Conservation (phyloP, 179 eudicot species). For the Kewa caespitosa region DNA sequence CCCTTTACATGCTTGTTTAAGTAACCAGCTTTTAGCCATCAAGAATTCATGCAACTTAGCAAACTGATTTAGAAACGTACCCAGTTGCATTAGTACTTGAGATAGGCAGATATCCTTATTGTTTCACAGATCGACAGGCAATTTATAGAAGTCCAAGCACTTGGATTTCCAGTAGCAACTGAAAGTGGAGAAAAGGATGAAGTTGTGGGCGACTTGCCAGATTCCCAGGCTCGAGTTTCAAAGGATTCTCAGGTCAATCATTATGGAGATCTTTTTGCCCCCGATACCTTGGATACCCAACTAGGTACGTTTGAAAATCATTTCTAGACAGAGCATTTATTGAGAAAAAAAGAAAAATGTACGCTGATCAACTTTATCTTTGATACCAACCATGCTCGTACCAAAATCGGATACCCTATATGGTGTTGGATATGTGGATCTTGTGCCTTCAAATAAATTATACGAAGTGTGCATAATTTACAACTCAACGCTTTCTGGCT, state of each 20-base stretch:
- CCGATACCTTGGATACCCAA: conserved; percentile 60
- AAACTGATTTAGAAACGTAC: not conserved
- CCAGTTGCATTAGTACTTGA: conserved; percentile 7
- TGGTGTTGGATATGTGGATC: not conserved
- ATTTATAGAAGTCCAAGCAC: conserved; percentile 29
- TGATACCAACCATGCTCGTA: not conserved
- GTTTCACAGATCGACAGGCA: conserved; percentile 59
- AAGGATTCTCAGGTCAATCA: conserved; percentile 31
- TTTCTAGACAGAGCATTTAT: too few relatives aligned
- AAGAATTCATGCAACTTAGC: not conserved
- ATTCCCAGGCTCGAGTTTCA: conserved; percentile 15
- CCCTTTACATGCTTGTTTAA: not conserved
- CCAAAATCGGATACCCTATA: conserved; percentile 4
- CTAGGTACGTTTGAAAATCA: conserved; percentile 45
- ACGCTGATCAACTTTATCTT: conserved; percentile 1
- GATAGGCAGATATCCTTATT: conserved; percentile 33
- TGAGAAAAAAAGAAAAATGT: too few relatives aligned
- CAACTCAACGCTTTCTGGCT: not conserved
- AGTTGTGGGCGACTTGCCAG: conserved; percentile 23
- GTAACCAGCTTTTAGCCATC: not conserved
- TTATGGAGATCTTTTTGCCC: conserved; percentile 51
- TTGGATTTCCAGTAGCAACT: conserved; percentile 23
- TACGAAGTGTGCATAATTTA: not conserved
- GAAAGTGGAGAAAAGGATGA: conserved; percentile 35
- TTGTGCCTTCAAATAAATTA: not conserved